These are phyloP conservation scores for Chlorella sp. DNA, from an alignment of 139 green algal species.

Conservation along the genomic window DNA sequence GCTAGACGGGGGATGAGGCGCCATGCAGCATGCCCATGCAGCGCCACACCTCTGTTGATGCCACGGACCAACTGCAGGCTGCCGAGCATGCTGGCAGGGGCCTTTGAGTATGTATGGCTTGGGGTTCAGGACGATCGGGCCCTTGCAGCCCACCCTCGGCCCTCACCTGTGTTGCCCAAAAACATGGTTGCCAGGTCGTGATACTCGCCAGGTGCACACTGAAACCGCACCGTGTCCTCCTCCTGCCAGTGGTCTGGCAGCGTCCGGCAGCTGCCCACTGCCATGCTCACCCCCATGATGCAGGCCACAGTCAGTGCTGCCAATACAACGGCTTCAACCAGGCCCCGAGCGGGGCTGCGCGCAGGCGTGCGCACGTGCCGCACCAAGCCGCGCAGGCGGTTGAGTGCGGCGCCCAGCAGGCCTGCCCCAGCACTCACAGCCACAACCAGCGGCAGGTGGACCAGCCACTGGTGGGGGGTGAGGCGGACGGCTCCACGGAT, in stretches of 20 bases:
- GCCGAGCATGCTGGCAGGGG: too few relatives aligned
- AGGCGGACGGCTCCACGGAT: constrained; percentile 64
- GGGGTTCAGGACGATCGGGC: too few relatives aligned
- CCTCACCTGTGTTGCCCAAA: constrained; percentile 57
- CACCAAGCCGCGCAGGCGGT: constrained; percentile 72
- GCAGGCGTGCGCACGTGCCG: constrained; percentile 44
- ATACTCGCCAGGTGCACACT: constrained; percentile 62
- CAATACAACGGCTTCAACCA: background rate
- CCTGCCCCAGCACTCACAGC: constrained; percentile 70
- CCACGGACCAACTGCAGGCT: too few relatives aligned
- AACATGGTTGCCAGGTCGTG: constrained; percentile 88
- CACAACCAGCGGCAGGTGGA: constrained; percentile 78
- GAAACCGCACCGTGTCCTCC: background rate
- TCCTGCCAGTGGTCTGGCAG: background rate
- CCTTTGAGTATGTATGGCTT: too few relatives aligned
- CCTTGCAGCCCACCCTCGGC: background rate
- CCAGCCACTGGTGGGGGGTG: constrained; percentile 75
- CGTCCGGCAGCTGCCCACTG: background rate
- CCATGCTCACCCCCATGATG: constrained; percentile 3
- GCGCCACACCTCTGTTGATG: too few relatives aligned
- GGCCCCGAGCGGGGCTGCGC: background rate
- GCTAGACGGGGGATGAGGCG: too few relatives aligned
- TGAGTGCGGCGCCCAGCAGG: constrained; percentile 80
- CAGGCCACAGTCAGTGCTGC: background rate
- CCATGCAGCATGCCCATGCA: too few relatives aligned